phyloP scores from a whole-genome alignment of 192 early-diverging fungal genomes.

The Cladochytrium replicatum region DNA sequence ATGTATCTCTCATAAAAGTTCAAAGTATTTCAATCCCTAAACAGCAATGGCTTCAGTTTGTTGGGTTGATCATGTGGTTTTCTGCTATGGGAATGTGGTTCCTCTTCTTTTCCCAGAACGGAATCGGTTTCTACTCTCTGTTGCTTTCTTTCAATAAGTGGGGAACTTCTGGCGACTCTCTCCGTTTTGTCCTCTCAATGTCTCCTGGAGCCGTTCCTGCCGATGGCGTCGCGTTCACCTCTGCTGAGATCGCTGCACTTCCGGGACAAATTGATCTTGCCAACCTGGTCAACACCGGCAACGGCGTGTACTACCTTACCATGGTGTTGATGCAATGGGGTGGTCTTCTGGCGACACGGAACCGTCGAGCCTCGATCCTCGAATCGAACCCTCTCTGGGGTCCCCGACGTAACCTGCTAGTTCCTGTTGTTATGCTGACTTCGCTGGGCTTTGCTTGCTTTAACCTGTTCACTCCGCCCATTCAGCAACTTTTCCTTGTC shows the following conservation, averaged over 20 bases:
- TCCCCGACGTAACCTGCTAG: slow-evolving; percentile 41
- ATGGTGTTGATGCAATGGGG: slow-evolving; percentile 27
- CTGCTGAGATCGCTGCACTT: background rate
- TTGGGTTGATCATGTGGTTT: slow-evolving; percentile 58
- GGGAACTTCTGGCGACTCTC: background rate
- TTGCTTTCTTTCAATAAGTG: slow-evolving; percentile 2
- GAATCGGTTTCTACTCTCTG: background rate
- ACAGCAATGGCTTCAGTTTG: no score
- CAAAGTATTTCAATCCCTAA: no score
- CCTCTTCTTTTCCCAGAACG: background rate
- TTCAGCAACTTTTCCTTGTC: slow-evolving; percentile 50
- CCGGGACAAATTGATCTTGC: no score
- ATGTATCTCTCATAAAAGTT: no score
- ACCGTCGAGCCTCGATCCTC: slow-evolving; percentile 43
- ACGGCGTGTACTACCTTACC: slow-evolving; percentile 12
- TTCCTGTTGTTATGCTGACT: slow-evolving; percentile 42
- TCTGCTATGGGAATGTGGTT: slow-evolving; percentile 62
- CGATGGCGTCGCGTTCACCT: no score
- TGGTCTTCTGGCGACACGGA: slow-evolving; percentile 45
- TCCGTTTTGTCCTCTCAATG: background rate
- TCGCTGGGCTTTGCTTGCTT: slow-evolving; percentile 27
- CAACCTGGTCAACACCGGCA: background rate
- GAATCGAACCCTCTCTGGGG: slow-evolving; percentile 53
- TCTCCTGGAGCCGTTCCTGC: no score
- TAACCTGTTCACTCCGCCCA: slow-evolving; percentile 36